Base-by-base conservation (phyloP, 106 monocot genomes). In the Chionographis japonica region DNA sequence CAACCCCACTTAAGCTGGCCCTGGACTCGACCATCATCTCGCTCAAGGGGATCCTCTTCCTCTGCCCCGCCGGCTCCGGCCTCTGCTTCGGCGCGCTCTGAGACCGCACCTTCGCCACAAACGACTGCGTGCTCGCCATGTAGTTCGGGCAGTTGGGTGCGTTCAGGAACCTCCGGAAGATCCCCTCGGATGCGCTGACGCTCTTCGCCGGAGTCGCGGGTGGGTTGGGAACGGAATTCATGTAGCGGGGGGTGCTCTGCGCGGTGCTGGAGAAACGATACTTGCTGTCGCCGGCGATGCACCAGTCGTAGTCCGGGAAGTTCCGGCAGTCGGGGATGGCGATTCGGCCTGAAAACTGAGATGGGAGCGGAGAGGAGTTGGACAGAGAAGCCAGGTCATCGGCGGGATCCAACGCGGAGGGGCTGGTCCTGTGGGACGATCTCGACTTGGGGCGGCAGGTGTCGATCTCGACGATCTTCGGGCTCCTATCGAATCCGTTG, bases 21-120 rank as follows among this genome's bases (percentile, higher is more conserved):
- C 83, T 74, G 4, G 82, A 80, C 77, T 81, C 84, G 6, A 77
- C 36, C 65, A 68, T 15, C 11, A 69, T 70, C 60, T 79, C 71
- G 7, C 46, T 68, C 73, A 75, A 43, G 13, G 63, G 70, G 20
- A 75, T 52, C 65, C 81, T 56, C 78, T 67, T 75, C 54, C 63
- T 62, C 16, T 40, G n/a, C 54, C 52, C 50, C 36, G 49, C 40
- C 19, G 68, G 52, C 66, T 70, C 82, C 37, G 82, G 84, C 71
- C 93, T 62, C 77, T 90, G 93, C 66, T 77, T 88, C 39, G 90
- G 94, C 27, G 85, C 78, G 69, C 94, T 94, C 62, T 88, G 94
- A 9, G 90, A 90, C 49, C 94, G 62, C 11, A 80, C 80, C 51
- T 86, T 90, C 8, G 90, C 87, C n/a, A 74, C 85, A 20, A 80